Evolutionary conservation across 345 rosid species (phyloP).

Genomic region (Rhodamnia argentea): DNA sequence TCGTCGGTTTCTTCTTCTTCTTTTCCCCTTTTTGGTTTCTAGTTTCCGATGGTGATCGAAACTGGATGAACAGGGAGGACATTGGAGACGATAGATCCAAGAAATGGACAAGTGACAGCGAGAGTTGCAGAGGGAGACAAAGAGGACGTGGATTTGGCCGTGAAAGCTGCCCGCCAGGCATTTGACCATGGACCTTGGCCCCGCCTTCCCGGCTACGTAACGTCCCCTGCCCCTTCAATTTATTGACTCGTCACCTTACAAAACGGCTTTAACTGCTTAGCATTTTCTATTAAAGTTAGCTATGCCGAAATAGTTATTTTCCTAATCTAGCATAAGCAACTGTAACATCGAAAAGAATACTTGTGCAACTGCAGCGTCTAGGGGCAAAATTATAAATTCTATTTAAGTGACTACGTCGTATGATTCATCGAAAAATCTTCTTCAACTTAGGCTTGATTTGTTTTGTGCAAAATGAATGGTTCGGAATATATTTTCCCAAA

Average conservation of each 20-base stretch:
- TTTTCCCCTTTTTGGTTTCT: not conserved
- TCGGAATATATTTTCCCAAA: too few species aligned
- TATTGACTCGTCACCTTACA: not conserved
- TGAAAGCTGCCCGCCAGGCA: conserved; percentile 54
- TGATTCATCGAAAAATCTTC: too few species aligned
- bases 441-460: too few species aligned
- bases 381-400: not conserved
- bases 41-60: not conserved
- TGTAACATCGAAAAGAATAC: not conserved
- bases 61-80: conserved; percentile 22
- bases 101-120: conserved; percentile 36
- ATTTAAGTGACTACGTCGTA: not conserved
- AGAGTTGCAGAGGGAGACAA: conserved; percentile 44
- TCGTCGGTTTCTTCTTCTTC: not conserved
- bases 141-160: conserved; percentile 55
- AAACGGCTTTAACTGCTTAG: not conserved
- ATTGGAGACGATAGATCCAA: conserved; percentile 52
- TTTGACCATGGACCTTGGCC: conserved; percentile 69
- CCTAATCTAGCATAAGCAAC: not conserved
- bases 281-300: not conserved
- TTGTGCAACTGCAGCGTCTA: not conserved
- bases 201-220: conserved; percentile 48
- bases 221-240: not conserved
- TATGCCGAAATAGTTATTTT: not conserved
- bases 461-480: too few species aligned